Evolutionary conservation across 1,284 basidiomycete genomes (phyloP), one percentile per base, ranked within the genome.

Genomic region (Sporisorium graminicola): DNA sequence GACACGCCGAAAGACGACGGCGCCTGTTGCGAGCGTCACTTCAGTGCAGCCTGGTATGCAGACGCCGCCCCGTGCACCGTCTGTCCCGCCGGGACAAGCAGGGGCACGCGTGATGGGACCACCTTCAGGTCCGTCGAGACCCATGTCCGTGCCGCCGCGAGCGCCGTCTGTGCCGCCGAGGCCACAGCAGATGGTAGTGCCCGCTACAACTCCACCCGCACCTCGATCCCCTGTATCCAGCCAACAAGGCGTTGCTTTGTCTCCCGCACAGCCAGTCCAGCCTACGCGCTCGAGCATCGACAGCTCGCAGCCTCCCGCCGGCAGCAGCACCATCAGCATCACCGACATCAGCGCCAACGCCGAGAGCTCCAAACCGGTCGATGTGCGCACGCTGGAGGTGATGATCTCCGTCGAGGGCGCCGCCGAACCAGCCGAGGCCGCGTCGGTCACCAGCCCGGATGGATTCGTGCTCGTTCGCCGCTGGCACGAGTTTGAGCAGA

Each of bases 401-500:
- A 82, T 85, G 72, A 76, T 84, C 51, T 80, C 80, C 24, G 77
- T 85, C 42, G 83, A 85, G 53, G 74, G 71, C 7, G 50, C 59
- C 5, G 26, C 65, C 7, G 67, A 1, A 64, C 56, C 16, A 31
- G 29, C 29, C 5, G 56, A 65, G 7, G 14, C 62, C 1, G 42
- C 58, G 18, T 54, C 67, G 2, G 50, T 33, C 35, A 56, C 58
- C 13, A 61, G 63, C n/a, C 46, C 72, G 4, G 80, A 80, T 37
- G 83, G 83, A 40, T 84, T 83, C 59, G 78, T 82, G 3, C 68
- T 85, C 12, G 59, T 85, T 0, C 72, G 83, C 9, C 61, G 75
- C 10, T 84, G 82, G 82, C 59, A 77, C 55, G 82, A 85, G 52
- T 77, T 85, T 29, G 81, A 84, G 56, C 61, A 72, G 61, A 75